Evolutionary conservation across 305 asterid species (phyloP).

Genomic region (Fraxinus albicans): DNA sequence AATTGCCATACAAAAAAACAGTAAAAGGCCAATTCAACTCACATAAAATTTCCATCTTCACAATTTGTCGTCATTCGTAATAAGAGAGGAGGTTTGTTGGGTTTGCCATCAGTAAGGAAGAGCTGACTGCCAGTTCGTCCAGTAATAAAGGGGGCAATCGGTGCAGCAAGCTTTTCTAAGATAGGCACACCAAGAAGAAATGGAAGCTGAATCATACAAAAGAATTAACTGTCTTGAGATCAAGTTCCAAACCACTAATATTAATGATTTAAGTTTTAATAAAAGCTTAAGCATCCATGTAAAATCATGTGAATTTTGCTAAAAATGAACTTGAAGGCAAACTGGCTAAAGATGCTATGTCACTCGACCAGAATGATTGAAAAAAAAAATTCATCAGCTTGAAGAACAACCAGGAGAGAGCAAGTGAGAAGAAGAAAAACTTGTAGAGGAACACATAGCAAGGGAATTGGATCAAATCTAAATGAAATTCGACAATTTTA

Average conservation of each 20-base stretch:
- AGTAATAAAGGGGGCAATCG: constrained; percentile 79
- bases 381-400: not conserved
- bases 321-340: not conserved
- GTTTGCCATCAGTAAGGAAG: constrained; percentile 82
- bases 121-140: constrained; percentile 95
- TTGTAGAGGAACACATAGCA: not conserved
- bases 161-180: constrained; percentile 92
- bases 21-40: constrained; percentile 31
- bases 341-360: not conserved
- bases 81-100: constrained; percentile 82
- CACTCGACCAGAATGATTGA: not conserved
- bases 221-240: constrained; percentile 56
- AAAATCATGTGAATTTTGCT: not conserved
- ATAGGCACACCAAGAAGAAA: constrained; percentile 81
- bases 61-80: constrained; percentile 84
- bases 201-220: constrained; percentile 72
- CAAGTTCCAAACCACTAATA: constrained; percentile 37
- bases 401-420: not conserved
- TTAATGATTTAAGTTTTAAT: not conserved
- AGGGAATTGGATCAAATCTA: not conserved
- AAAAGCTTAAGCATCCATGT: not conserved
- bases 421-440: not conserved
- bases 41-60: constrained; percentile 81
- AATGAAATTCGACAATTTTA: not conserved
- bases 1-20: constrained; percentile 15